Percentiles rank a stretch among this genome's conserved stretches.
phyloP scores from a whole-genome alignment of 352 stramenopile species.

The Phytophthora lateralis region DNA sequence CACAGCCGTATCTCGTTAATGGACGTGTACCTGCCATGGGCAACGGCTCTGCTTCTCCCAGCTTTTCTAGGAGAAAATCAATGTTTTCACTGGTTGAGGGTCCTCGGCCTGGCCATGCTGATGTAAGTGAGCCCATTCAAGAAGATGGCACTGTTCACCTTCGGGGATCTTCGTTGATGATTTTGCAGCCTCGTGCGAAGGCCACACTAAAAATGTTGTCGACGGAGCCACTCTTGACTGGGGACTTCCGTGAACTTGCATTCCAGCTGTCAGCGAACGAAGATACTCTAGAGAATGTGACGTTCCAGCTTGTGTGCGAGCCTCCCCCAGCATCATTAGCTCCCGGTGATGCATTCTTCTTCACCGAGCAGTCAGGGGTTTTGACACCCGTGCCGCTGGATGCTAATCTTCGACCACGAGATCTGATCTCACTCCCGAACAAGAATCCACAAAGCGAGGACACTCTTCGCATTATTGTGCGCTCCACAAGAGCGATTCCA shows the following conservation, averaged over 20 bases:
- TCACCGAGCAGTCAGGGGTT: conserved; percentile 42
- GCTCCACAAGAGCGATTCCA: conserved; percentile 46
- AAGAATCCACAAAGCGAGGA: conserved; percentile 47
- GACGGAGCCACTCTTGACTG: conserved; percentile 58
- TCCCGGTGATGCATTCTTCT: conserved; percentile 63
- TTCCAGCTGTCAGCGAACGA: conserved; percentile 70
- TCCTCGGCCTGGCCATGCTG: conserved; percentile 29
- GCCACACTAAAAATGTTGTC: conserved; percentile 62
- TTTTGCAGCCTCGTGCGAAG: conserved; percentile 74
- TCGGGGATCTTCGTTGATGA: conserved; percentile 59
- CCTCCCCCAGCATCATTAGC: conserved; percentile 50
- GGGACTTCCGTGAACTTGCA: conserved; percentile 68
- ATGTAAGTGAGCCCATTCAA: conserved; percentile 44
- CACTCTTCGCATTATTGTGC: conserved; percentile 62
- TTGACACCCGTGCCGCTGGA: conserved; percentile 58
- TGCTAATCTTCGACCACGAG: conserved; percentile 51
- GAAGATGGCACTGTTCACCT: conserved; percentile 50
- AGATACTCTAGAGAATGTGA: conserved; percentile 66
- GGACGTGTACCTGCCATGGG: conserved; percentile 85
- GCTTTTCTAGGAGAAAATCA: conserved; percentile 78
- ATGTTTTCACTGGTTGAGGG: conserved; percentile 66
- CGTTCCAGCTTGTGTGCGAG: conserved; percentile 58
- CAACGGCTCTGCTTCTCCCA: conserved; percentile 80
- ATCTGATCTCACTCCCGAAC: conserved; percentile 48
- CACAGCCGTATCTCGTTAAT: conserved; percentile 53